A percentile compares a stretch with the other conserved stretches of the same genome.
Evolutionary conservation across 208 protist genomes (phyloP).

Genomic region (Acanthamoeba rhysodes): DNA sequence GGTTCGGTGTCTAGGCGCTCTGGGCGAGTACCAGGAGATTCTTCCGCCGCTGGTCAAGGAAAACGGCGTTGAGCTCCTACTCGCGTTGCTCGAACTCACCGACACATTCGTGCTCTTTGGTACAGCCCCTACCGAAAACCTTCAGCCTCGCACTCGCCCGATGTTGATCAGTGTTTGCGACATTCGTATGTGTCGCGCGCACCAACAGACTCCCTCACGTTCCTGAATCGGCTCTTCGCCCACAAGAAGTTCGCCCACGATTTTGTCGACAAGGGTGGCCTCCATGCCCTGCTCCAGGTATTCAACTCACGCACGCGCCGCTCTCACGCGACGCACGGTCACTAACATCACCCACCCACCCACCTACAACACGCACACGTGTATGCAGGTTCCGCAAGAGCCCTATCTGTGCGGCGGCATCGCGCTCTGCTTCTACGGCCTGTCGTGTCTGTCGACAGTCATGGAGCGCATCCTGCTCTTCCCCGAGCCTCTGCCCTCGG

Average conservation of each 20-base stretch:
- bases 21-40: conserved; percentile 79
- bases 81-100: conserved; percentile 62
- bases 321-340: too few species aligned
- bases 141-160: background rate
- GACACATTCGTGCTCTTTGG: conserved; percentile 66
- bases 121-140: background rate
- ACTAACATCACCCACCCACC: background rate
- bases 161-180: background rate
- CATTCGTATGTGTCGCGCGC: background rate
- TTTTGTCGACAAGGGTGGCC: conserved; percentile 82
- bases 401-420: conserved; percentile 78
- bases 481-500: conserved; percentile 66
- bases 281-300: conserved; percentile 77
- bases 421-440: conserved; percentile 78
- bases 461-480: conserved; percentile 79
- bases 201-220: conserved; percentile 49
- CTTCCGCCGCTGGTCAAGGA: conserved; percentile 62
- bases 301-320: background rate
- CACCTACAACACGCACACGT: background rate
- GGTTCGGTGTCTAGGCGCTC: background rate
- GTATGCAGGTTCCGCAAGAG: conserved; percentile 69
- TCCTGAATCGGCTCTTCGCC: conserved; percentile 72
- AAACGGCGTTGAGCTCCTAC: conserved; percentile 50
- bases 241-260: conserved; percentile 80
- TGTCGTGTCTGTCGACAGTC: conserved; percentile 70